Evolutionary conservation across 2,329 filamentous ascomycete genomes (phyloP).

Genomic region (Colletotrichum navitas): DNA sequence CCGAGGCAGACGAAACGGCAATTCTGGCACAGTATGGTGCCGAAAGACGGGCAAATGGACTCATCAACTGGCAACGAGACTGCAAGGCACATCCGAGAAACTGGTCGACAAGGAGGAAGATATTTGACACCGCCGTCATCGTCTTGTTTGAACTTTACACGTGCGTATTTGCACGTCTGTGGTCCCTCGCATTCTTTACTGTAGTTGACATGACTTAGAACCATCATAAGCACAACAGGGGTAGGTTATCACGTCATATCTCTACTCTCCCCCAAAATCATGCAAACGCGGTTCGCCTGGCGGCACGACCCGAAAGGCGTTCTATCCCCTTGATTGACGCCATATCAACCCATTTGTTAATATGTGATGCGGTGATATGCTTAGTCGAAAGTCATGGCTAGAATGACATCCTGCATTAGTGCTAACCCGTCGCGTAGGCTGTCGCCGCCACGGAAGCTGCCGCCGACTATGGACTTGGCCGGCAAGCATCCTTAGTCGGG

Average conservation of each 20-base stretch:
- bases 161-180: constrained; percentile 27
- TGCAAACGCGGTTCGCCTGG: constrained; percentile 4
- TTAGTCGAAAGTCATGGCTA: background rate
- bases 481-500: constrained; percentile 43
- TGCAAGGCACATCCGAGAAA: constrained; percentile 41
- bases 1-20: constrained; percentile 17
- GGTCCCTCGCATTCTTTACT: background rate
- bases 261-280: too few relatives aligned
- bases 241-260: constrained; percentile 10
- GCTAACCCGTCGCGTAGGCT: constrained; percentile 9
- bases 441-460: constrained; percentile 36
- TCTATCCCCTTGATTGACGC: too few relatives aligned
- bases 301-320: constrained; percentile 15
- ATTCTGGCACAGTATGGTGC: constrained; percentile 29
- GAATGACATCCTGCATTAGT: background rate
- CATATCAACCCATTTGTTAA: background rate
- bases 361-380: background rate
- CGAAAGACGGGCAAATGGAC: constrained; percentile 22
- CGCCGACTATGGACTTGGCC: constrained; percentile 26
- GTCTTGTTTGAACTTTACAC: constrained; percentile 46
- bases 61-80: constrained; percentile 34
- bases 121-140: constrained; percentile 43
- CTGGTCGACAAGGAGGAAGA: constrained; percentile 42
- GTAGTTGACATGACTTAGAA: constrained; percentile 13
- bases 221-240: constrained; percentile 37